phyloP scores from a whole-genome alignment of 768 basidiomycete genomes.

The Psilocybe subaeruginosa region DNA sequence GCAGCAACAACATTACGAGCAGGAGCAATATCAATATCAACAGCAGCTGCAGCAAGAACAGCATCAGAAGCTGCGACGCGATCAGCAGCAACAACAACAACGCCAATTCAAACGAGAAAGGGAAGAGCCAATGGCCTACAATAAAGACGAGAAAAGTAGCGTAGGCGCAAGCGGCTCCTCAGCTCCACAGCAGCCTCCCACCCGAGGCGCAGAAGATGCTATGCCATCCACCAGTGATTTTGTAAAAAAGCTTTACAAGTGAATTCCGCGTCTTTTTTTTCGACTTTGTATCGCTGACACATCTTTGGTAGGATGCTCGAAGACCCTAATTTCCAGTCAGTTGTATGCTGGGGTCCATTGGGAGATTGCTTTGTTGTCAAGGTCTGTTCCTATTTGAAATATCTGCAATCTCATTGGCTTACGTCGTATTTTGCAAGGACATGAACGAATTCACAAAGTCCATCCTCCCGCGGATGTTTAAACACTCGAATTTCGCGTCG shows the following conservation, averaged over 20 bases:
- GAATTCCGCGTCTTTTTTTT: slow-evolving; percentile 21
- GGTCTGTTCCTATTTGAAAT: slow-evolving; percentile 30
- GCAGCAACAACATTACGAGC: slow-evolving; percentile 22
- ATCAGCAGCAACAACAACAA: slow-evolving; percentile 15
- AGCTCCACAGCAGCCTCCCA: slow-evolving; percentile 1
- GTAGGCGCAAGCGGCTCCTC: neutral
- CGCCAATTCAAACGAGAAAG: slow-evolving; percentile 30
- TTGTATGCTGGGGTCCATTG: slow-evolving; percentile 82
- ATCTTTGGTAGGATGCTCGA: slow-evolving; percentile 75
- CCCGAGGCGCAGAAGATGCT: slow-evolving; percentile 52
- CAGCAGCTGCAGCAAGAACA: slow-evolving; percentile 23
- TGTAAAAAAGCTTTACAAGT: slow-evolving; percentile 95
- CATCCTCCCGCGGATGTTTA: slow-evolving; percentile 91
- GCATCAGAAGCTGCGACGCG: neutral
- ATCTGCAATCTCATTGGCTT: neutral
- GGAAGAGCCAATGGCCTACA: slow-evolving; percentile 14
- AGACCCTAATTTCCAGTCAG: slow-evolving; percentile 68
- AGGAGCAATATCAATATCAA: slow-evolving; percentile 25
- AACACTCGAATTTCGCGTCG: slow-evolving; percentile 91
- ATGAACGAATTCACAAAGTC: slow-evolving; percentile 96
- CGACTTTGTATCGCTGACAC: neutral
- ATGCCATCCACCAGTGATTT: slow-evolving; percentile 93
- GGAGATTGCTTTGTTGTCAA: slow-evolving; percentile 94
- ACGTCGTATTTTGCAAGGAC: slow-evolving; percentile 42
- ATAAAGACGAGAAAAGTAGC: slow-evolving; percentile 11